A percentile compares a stretch with the other conserved stretches of the same genome.
Conservation (phyloP, 2,329 filamentous ascomycete species). For the Aotearoamyces nothofagi region DNA sequence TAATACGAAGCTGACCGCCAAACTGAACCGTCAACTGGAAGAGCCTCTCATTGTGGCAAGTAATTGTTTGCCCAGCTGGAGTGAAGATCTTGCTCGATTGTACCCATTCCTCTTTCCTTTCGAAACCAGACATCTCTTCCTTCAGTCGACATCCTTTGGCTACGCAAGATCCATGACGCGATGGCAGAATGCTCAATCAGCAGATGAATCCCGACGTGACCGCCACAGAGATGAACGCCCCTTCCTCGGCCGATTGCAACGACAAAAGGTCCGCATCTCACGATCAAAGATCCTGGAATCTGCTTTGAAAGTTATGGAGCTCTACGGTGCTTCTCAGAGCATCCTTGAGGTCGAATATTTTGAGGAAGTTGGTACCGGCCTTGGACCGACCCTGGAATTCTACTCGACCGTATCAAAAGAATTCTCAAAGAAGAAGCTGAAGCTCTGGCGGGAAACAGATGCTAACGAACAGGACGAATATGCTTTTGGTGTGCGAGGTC, state of each 20-base stretch:
- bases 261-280: constrained; percentile 96
- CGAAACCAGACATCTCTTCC: constrained; percentile 88
- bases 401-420: constrained; percentile 96
- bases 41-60: constrained; percentile 95
- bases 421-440: constrained; percentile 93
- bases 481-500: constrained; percentile 66
- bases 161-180: constrained; percentile 95
- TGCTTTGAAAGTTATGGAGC: constrained; percentile 95
- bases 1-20: constrained; percentile 95
- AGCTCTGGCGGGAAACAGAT: constrained; percentile 90
- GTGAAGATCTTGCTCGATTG: constrained; percentile 79
- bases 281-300: constrained; percentile 91
- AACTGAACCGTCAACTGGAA: constrained; percentile 90
- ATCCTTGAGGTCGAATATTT: constrained; percentile 97
- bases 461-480: constrained; percentile 59
- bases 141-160: constrained; percentile 95
- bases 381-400: constrained; percentile 92
- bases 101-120: constrained; percentile 98
- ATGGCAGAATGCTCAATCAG: constrained; percentile 84
- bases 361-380: constrained; percentile 90
- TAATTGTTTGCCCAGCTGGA: constrained; percentile 91
- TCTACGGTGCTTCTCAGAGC: constrained; percentile 93
- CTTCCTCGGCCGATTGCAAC: constrained; percentile 79
- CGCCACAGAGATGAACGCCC: constrained; percentile 76
- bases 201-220: constrained; percentile 68